Conservation (phyloP, 192 early-diverging fungal species). For the Backusella tuberculispora region DNA sequence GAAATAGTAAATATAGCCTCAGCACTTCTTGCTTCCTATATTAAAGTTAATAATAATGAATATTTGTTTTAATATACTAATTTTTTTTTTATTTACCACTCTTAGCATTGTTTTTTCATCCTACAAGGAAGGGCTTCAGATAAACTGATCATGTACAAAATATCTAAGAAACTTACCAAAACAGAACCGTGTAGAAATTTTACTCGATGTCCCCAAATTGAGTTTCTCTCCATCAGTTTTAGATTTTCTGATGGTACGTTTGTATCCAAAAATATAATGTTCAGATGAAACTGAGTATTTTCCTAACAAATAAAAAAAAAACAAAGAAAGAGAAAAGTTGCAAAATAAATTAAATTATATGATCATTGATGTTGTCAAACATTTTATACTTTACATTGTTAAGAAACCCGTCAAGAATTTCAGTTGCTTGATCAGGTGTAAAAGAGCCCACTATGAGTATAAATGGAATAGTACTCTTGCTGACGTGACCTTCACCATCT, state of each 20-base stretch:
- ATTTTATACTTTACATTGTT: constrained; percentile 34
- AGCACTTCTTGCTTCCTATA: constrained; percentile 45
- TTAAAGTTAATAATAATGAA: background rate
- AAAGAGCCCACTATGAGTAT: constrained; percentile 49
- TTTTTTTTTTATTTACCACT: constrained; percentile 19
- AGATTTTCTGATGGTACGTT: constrained; percentile 46
- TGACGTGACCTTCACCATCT: constrained; percentile 29
- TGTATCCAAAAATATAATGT: constrained; percentile 46
- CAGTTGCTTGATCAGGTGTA: constrained; percentile 40
- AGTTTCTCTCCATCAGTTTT: constrained; percentile 40
- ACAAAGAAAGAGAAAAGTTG: background rate
- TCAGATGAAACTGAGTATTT: constrained; percentile 26
- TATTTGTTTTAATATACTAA: background rate
- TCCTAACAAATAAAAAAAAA: background rate
- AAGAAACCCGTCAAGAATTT: constrained; percentile 49
- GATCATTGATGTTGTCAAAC: background rate
- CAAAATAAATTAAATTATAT: background rate
- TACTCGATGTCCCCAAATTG: constrained; percentile 38
- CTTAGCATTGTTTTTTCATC: constrained; percentile 29
- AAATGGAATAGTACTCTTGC: constrained; percentile 29
- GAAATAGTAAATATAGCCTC: constrained; percentile 51
- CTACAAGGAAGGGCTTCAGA: constrained; percentile 7
- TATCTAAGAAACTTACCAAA: constrained; percentile 16
- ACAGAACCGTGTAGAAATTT: constrained; percentile 33
- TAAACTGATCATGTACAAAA: background rate